Percentiles rank a stretch among this genome's conserved stretches.
Conservation (phyloP, 2,329 filamentous ascomycete species). For the Venturia oleaginea region DNA sequence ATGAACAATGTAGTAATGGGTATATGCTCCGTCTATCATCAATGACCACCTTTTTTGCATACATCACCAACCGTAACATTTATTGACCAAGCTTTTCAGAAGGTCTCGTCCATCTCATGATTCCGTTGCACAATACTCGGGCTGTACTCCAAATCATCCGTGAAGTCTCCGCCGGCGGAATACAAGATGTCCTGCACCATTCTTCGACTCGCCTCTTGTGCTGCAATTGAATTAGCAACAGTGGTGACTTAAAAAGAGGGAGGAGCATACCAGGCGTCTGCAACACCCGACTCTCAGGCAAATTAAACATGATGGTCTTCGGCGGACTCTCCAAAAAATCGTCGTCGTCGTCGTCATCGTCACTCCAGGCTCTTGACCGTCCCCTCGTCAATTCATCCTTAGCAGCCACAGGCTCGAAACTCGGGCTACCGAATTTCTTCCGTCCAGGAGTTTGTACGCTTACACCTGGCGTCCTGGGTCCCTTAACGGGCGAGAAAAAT, state of each 20-base stretch:
- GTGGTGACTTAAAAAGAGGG: not conserved
- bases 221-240: slow-evolving; percentile 31
- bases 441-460: slow-evolving; percentile 72
- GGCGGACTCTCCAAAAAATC: slow-evolving; percentile 66
- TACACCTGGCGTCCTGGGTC: slow-evolving; percentile 66
- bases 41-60: not conserved
- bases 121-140: slow-evolving; percentile 39
- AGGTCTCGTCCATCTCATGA: slow-evolving; percentile 39
- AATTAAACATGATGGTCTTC: slow-evolving; percentile 81
- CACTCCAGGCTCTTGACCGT: slow-evolving; percentile 48
- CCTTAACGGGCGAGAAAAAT: slow-evolving; percentile 67
- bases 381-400: not conserved
- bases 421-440: slow-evolving; percentile 20
- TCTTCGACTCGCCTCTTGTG: slow-evolving; percentile 68
- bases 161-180: slow-evolving; percentile 57
- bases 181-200: slow-evolving; percentile 74
- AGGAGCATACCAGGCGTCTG: slow-evolving; percentile 62
- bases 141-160: slow-evolving; percentile 39
- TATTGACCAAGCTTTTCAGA: slow-evolving; percentile 22
- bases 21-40: not conserved
- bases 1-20: too few relatives aligned
- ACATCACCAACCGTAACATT: not conserved
- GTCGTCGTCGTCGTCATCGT: slow-evolving; percentile 47
- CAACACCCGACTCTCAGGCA: slow-evolving; percentile 66
- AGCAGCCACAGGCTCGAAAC: slow-evolving; percentile 2